Evolutionary conservation across 495 filamentous ascomycete genomes (phyloP).

Genomic region (Tuber indicum): DNA sequence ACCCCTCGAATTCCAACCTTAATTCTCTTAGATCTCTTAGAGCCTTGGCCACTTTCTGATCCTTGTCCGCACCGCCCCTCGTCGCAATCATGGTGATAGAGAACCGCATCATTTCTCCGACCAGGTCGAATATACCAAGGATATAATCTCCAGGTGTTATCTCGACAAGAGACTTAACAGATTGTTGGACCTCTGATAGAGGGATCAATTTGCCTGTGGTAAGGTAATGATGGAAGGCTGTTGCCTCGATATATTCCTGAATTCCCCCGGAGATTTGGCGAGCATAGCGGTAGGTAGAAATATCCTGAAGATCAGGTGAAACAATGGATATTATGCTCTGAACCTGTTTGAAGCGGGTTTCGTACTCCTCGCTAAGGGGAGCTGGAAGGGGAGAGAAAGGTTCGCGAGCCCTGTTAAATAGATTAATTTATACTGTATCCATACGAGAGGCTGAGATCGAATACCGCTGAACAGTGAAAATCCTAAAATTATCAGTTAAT

Average conservation of each 20-base stretch:
- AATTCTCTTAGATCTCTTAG: slow-evolving; percentile 46
- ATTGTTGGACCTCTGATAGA: slow-evolving; percentile 51
- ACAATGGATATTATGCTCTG: slow-evolving; percentile 58
- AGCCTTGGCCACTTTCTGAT: slow-evolving; percentile 26
- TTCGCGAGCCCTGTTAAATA: slow-evolving; percentile 55
- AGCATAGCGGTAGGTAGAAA: slow-evolving; percentile 78
- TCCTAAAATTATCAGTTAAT: slow-evolving; percentile 50
- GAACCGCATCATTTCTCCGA: slow-evolving; percentile 93
- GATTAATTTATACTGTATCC: slow-evolving; percentile 8
- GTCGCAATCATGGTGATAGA: slow-evolving; percentile 74
- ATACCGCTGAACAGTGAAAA: slow-evolving; percentile 88
- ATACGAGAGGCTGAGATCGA: slow-evolving; percentile 9
- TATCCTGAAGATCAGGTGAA: slow-evolving; percentile 62
- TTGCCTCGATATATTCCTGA: slow-evolving; percentile 87
- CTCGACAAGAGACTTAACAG: slow-evolving; percentile 52
- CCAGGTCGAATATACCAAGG: slow-evolving; percentile 84
- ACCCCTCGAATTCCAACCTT: slow-evolving; percentile 62
- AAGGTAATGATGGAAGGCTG: slow-evolving; percentile 82
- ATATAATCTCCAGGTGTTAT: slow-evolving; percentile 80
- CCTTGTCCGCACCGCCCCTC: slow-evolving; percentile 45
- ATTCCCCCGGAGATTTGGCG: slow-evolving; percentile 67
- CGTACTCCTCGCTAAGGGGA: slow-evolving; percentile 58
- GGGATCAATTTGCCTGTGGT: slow-evolving; percentile 66
- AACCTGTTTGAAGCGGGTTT: slow-evolving; percentile 61
- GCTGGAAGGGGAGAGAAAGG: slow-evolving; percentile 58